These are phyloP conservation scores for Didymella pinodella DNA, from an alignment of 2,329 filamentous ascomycete species.

Conservation along the genomic window DNA sequence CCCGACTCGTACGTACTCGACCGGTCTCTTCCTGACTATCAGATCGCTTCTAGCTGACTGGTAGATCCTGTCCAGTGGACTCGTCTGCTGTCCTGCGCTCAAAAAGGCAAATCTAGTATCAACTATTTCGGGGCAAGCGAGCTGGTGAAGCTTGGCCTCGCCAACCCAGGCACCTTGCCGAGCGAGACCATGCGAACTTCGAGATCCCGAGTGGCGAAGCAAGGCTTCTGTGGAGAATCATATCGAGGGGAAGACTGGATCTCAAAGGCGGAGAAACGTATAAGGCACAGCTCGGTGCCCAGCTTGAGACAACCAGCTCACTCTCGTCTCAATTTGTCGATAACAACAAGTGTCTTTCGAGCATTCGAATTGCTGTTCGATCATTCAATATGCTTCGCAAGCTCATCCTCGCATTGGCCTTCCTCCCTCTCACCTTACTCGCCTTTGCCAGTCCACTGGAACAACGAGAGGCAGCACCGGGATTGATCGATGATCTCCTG, in stretches of 20 bases:
- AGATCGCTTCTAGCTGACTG: neutral
- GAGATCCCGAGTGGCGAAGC: conserved; percentile 4
- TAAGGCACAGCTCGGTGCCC: neutral
- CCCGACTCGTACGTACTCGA: neutral
- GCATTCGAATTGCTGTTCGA: neutral
- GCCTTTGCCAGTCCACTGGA: conserved; percentile 35
- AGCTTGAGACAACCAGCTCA: neutral
- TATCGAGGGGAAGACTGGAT: conserved; percentile 1
- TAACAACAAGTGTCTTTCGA: neutral
- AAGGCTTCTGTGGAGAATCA: neutral
- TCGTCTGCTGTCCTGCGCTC: neutral
- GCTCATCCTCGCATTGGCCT: conserved; percentile 24
- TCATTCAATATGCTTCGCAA: conserved; percentile 29
- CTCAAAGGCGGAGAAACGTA: conserved; percentile 1
- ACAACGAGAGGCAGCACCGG: conserved; percentile 30
- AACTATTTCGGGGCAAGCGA: conserved; percentile 8
- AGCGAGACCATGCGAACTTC: conserved; percentile 2
- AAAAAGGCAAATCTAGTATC: neutral
- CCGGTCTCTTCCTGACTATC: conserved; percentile 1
- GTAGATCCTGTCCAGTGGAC: neutral
- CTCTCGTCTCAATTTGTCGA: neutral
- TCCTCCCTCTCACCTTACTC: conserved; percentile 28
- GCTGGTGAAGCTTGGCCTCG: conserved; percentile 10
- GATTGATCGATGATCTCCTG: conserved; percentile 37
- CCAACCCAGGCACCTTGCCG: conserved; percentile 3